These are phyloP conservation scores for Saprolegnia diclina DNA, from an alignment of 352 stramenopile genomes.

Conservation along the genomic window DNA sequence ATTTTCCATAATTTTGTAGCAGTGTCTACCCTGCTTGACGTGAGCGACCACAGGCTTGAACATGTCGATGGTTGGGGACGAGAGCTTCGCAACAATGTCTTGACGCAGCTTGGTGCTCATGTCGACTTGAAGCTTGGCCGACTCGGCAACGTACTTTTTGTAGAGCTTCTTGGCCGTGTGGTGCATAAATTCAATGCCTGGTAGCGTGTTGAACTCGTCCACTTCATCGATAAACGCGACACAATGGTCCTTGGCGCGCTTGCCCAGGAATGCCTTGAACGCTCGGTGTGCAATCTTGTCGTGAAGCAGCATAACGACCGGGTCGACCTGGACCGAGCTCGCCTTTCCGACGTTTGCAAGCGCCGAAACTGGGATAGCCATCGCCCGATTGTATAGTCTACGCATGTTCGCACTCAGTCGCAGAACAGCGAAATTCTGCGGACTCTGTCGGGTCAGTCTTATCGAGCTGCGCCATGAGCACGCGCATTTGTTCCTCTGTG, in stretches of 20 bases:
- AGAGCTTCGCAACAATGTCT: constrained; percentile 56
- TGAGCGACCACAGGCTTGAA: constrained; percentile 58
- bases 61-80: constrained; percentile 76
- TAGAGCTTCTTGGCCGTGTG: constrained; percentile 83
- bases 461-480: not conserved
- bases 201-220: constrained; percentile 31
- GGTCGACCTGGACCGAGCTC: constrained; percentile 8
- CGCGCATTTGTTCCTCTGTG: not conserved
- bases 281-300: constrained; percentile 19
- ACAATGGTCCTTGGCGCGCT: constrained; percentile 3
- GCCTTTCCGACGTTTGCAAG: constrained; percentile 3
- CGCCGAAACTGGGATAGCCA: constrained; percentile 4
- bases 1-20: constrained; percentile 29
- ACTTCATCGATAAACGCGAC: constrained; percentile 15
- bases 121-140: constrained; percentile 70
- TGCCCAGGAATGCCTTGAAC: constrained; percentile 17
- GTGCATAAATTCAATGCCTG: constrained; percentile 77
- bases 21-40: not conserved
- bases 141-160: constrained; percentile 75
- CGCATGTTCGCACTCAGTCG: not conserved
- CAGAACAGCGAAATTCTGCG: not conserved
- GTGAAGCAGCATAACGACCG: constrained; percentile 9
- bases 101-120: constrained; percentile 78
- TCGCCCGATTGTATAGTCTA: not conserved
- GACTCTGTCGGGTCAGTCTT: constrained; percentile 5